Evolutionary conservation across 345 rosid genomes (phyloP).

Genomic region (Xanthoceras sorbifolium): DNA sequence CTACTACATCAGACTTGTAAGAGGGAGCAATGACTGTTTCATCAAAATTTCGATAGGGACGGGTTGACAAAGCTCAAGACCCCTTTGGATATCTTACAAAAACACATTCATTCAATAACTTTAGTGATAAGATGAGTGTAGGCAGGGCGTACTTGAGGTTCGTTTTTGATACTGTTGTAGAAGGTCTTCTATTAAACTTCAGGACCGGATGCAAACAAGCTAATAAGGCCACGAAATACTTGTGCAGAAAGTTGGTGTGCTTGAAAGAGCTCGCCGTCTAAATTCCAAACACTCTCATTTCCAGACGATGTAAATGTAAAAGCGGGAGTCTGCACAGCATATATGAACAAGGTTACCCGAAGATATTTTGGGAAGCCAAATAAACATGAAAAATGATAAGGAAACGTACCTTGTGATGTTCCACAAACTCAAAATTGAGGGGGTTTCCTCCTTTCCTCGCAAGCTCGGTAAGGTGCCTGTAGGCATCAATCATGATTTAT

Average conservation of each 20-base stretch:
- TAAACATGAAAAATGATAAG: conserved; percentile 2
- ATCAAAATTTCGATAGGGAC: background rate
- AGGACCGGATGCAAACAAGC: conserved; percentile 90
- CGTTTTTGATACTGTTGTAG: background rate
- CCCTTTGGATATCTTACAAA: too few relatives aligned
- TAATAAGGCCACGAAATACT: conserved; percentile 80
- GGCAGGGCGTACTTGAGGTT: background rate
- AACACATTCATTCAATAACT: background rate
- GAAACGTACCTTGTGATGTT: conserved; percentile 70
- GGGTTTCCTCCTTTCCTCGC: conserved; percentile 83
- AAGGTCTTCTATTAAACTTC: conserved; percentile 45
- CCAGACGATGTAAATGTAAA: conserved; percentile 83
- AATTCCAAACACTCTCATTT: conserved; percentile 82
- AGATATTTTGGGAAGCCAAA: background rate
- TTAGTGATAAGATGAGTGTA: background rate
- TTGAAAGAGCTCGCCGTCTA: conserved; percentile 90
- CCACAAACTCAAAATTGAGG: conserved; percentile 78
- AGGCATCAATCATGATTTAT: background rate
- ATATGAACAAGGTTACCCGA: background rate
- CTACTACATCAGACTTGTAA: background rate
- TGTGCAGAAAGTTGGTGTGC: conserved; percentile 93
- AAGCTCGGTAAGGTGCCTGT: conserved; percentile 94
- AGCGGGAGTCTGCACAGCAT: conserved; percentile 62
- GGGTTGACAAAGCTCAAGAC: background rate
- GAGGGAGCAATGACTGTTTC: background rate